Percentiles rank a stretch among this genome's conserved stretches.
Evolutionary conservation across 306 rosid species (phyloP).

Genomic region (Cyamopsis tetragonoloba): DNA sequence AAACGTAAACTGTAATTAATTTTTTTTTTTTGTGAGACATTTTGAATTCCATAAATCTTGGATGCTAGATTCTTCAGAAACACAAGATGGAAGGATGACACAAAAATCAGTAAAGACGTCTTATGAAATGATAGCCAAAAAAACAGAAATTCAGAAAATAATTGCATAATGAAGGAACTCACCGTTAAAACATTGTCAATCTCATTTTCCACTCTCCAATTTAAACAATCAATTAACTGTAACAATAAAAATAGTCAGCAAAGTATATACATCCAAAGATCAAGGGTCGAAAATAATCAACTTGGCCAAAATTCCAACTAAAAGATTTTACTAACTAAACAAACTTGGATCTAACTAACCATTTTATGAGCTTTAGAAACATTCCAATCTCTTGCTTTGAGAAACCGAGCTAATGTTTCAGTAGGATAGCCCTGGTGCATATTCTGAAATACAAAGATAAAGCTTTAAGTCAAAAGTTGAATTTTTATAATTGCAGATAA

Average conservation of each 20-base stretch:
- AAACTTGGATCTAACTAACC: constrained; percentile 55
- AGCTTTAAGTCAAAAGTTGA: neutral
- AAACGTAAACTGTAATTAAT: neutral
- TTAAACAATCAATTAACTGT: constrained; percentile 82
- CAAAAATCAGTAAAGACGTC: constrained; percentile 13
- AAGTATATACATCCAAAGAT: constrained; percentile 18
- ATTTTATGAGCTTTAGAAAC: constrained; percentile 84
- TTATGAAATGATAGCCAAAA: neutral
- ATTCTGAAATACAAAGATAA: constrained; percentile 54
- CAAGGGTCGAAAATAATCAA: constrained; percentile 22
- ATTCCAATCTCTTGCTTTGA: constrained; percentile 87
- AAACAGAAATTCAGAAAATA: neutral
- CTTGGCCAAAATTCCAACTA: neutral
- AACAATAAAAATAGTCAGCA: constrained; percentile 31
- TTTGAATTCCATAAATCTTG: neutral
- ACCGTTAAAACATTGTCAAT: constrained; percentile 75
- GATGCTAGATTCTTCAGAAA: neutral
- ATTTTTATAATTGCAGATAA: neutral
- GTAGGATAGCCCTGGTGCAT: constrained; percentile 70
- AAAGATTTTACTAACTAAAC: neutral
- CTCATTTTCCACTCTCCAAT: constrained; percentile 84
- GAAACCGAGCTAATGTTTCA: constrained; percentile 70
- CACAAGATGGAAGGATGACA: neutral
- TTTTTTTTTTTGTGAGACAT: neutral
- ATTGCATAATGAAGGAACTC: constrained; percentile 38